A percentile compares a stretch with the other conserved stretches of the same genome.
These are phyloP conservation scores for Fusarium succisae DNA, from an alignment of 2,329 filamentous ascomycete genomes.

Conservation along the genomic window DNA sequence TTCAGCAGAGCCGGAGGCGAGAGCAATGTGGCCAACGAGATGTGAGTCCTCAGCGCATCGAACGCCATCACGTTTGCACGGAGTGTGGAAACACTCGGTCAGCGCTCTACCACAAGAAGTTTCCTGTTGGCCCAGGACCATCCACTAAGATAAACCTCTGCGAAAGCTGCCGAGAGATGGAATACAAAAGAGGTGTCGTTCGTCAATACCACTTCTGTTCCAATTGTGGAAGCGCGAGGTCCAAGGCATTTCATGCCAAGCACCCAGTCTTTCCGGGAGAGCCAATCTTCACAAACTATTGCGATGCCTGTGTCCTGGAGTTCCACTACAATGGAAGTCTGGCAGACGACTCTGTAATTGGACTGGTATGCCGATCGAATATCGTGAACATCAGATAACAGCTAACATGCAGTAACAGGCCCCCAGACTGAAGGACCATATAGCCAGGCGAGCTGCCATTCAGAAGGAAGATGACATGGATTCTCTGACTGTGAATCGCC, in stretches of 20 bases:
- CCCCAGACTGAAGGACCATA: neutral
- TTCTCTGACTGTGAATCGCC: slow-evolving; percentile 15
- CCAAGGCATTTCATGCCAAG: slow-evolving; percentile 49
- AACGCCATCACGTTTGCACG: slow-evolving; percentile 48
- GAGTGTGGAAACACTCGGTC: slow-evolving; percentile 51
- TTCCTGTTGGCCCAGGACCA: slow-evolving; percentile 41
- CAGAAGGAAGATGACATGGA: slow-evolving; percentile 21
- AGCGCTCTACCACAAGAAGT: slow-evolving; percentile 46
- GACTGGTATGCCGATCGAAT: slow-evolving; percentile 34
- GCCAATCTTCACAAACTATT: slow-evolving; percentile 47
- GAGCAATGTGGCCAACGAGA: slow-evolving; percentile 9
- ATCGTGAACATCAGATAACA: neutral
- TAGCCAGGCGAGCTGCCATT: neutral
- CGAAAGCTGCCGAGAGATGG: slow-evolving; percentile 45
- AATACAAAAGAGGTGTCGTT: slow-evolving; percentile 33
- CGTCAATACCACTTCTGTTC: slow-evolving; percentile 54
- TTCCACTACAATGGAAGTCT: slow-evolving; percentile 37
- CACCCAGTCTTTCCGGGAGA: slow-evolving; percentile 38
- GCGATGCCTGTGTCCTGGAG: slow-evolving; percentile 41
- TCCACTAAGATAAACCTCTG: slow-evolving; percentile 49
- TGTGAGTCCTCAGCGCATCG: slow-evolving; percentile 29
- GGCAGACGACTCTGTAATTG: slow-evolving; percentile 41
- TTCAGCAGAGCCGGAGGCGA: neutral
- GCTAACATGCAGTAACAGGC: slow-evolving; percentile 14
- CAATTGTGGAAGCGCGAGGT: slow-evolving; percentile 53